A percentile compares a stretch with the other conserved stretches of the same genome.
phyloP scores from a whole-genome alignment of 495 filamentous ascomycete genomes.

The Mycothermus thermophilus region DNA sequence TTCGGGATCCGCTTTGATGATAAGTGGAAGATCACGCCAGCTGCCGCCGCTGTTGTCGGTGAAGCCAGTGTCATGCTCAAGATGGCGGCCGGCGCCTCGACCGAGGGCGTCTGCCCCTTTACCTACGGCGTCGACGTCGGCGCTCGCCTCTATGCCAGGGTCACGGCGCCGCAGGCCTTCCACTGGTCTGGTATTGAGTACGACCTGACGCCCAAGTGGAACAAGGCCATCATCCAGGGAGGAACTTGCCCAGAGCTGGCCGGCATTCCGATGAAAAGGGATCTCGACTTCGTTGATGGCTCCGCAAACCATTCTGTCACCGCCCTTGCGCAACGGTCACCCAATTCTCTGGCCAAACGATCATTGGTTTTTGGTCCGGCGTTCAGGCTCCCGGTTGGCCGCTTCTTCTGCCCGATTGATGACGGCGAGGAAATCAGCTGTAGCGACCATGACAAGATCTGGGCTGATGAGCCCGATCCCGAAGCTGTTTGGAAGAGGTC shows the following conservation, averaged over 20 bases:
- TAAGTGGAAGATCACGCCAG: slow-evolving; percentile 10
- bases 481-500: neutral
- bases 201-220: neutral
- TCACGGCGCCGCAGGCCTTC: slow-evolving; percentile 8
- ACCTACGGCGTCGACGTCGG: slow-evolving; percentile 18
- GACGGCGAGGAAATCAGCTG: neutral
- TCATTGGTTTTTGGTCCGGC: neutral
- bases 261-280: neutral
- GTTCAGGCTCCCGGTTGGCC: neutral
- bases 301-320: neutral
- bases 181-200: neutral
- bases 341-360: neutral
- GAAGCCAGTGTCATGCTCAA: slow-evolving; percentile 11
- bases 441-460: neutral
- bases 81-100: slow-evolving; percentile 1
- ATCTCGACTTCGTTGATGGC: neutral
- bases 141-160: slow-evolving; percentile 10
- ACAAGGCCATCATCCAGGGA: slow-evolving; percentile 1
- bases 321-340: neutral
- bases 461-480: neutral
- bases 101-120: slow-evolving; percentile 13
- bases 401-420: neutral
- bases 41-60: slow-evolving; percentile 11
- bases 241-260: neutral
- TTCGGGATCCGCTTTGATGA: slow-evolving; percentile 20